These are phyloP conservation scores for Podosphaera xanthii DNA, from an alignment of 2,329 filamentous ascomycete genomes.

Conservation along the genomic window DNA sequence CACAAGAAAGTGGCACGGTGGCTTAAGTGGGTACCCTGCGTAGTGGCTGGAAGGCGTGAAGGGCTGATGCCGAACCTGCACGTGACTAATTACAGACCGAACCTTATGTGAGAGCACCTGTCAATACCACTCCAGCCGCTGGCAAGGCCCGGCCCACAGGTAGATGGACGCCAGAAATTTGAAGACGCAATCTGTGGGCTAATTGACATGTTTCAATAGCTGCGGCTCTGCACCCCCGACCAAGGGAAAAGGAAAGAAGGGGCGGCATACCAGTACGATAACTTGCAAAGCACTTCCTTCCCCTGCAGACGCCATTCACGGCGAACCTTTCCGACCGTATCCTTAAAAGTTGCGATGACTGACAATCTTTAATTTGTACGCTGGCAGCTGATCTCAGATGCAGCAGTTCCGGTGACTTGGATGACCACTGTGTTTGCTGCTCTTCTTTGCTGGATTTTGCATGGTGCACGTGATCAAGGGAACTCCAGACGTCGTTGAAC, in stretches of 20 bases:
- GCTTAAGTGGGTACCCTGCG: neutral
- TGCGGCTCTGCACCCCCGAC: neutral
- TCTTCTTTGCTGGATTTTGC: neutral
- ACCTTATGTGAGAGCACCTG: neutral
- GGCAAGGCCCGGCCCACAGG: neutral
- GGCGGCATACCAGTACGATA: constrained; percentile 43
- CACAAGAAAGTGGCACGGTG: neutral
- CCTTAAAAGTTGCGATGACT: neutral
- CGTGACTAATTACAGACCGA: neutral
- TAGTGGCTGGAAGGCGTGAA: neutral
- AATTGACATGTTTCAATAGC: neutral
- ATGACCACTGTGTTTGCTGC: neutral
- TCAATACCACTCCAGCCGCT: neutral
- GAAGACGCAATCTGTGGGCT: neutral
- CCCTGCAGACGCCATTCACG: constrained; percentile 4
- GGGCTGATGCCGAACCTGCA: neutral
- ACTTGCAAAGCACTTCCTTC: constrained; percentile 35
- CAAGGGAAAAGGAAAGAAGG: neutral
- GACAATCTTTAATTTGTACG: neutral
- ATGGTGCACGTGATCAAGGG: neutral
- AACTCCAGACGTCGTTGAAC: neutral
- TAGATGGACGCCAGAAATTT: neutral
- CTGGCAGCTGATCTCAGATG: neutral
- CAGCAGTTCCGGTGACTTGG: neutral
- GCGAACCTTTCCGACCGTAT: neutral